A percentile compares a stretch with the other conserved stretches of the same genome.
Conservation (phyloP, 2,329 filamentous ascomycete species). For the Aspergillus unguis region DNA sequence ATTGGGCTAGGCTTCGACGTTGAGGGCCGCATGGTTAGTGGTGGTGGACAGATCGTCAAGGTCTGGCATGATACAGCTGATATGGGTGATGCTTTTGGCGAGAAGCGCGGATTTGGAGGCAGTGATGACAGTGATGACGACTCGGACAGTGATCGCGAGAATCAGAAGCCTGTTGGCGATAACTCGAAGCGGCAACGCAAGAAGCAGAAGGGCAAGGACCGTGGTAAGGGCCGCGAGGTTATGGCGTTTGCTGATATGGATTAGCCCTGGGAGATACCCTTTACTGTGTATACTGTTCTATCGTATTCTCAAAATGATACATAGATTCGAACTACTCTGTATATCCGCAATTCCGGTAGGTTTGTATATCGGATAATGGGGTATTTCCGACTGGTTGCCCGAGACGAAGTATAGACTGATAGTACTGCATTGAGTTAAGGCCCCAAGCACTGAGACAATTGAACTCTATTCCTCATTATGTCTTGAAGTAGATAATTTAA, state of each 20-base stretch:
- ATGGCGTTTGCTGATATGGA: conserved; percentile 45
- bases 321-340: too few species aligned
- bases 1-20: conserved; percentile 80
- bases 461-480: too few species aligned
- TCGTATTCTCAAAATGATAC: neutral
- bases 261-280: conserved; percentile 28
- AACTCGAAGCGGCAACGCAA: conserved; percentile 49
- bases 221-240: conserved; percentile 37
- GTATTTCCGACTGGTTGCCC: conserved; percentile 3
- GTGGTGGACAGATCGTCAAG: conserved; percentile 80
- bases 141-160: conserved; percentile 48
- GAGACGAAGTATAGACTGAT: neutral
- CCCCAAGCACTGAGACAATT: too few species aligned
- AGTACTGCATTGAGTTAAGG: too few species aligned
- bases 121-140: conserved; percentile 43
- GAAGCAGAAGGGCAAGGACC: conserved; percentile 44
- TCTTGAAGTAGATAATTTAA: too few species aligned
- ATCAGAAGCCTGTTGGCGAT: conserved; percentile 23
- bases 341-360: neutral
- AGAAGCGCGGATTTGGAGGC: conserved; percentile 36
- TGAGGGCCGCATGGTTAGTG: conserved; percentile 80
- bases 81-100: conserved; percentile 39
- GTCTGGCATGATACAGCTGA: conserved; percentile 75
- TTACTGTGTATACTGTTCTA: neutral
- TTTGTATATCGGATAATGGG: neutral